Evolutionary conservation across 1,284 basidiomycete species (phyloP).

Genomic region (Ustilago vetiveriae): DNA sequence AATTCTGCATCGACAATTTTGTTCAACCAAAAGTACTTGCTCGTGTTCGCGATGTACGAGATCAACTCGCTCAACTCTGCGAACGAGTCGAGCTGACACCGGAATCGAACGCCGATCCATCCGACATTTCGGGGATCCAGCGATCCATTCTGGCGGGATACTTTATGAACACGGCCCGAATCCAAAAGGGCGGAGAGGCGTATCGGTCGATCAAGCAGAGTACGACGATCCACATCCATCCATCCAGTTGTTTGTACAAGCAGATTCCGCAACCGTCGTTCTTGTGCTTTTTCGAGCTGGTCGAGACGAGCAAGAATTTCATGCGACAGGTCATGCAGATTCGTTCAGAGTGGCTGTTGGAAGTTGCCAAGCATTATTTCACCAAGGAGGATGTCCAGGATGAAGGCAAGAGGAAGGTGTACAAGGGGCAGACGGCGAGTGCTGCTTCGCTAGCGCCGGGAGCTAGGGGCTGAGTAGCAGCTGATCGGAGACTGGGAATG

Average conservation of each 20-base stretch:
- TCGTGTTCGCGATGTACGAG: constrained; percentile 90
- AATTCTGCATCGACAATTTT: constrained; percentile 76
- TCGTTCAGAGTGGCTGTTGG: constrained; percentile 89
- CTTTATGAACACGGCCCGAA: constrained; percentile 82
- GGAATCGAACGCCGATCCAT: constrained; percentile 83
- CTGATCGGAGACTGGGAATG: no score
- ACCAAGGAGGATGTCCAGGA: constrained; percentile 53
- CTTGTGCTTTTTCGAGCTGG: constrained; percentile 90
- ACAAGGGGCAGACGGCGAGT: constrained; percentile 36
- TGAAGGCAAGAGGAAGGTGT: constrained; percentile 10
- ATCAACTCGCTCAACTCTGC: constrained; percentile 92
- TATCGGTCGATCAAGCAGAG: constrained; percentile 93
- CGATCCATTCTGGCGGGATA: constrained; percentile 94
- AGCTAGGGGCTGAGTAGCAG: no score
- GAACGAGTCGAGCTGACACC: constrained; percentile 96
- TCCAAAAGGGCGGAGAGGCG: constrained; percentile 62
- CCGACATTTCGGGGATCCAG: constrained; percentile 90
- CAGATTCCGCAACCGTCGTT: constrained; percentile 89
- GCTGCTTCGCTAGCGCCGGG: constrained; percentile 1
- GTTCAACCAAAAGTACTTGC: constrained; percentile 95
- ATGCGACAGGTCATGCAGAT: constrained; percentile 95
- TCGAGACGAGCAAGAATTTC: constrained; percentile 72
- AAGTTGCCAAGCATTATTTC: constrained; percentile 70
- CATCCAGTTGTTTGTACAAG: constrained; percentile 92
- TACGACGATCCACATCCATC: constrained; percentile 90